Evolutionary conservation across 108 stramenopile species (phyloP), one percentile per base, ranked within the genome.

Genomic region (Cyclostephanos invisitatus): DNA sequence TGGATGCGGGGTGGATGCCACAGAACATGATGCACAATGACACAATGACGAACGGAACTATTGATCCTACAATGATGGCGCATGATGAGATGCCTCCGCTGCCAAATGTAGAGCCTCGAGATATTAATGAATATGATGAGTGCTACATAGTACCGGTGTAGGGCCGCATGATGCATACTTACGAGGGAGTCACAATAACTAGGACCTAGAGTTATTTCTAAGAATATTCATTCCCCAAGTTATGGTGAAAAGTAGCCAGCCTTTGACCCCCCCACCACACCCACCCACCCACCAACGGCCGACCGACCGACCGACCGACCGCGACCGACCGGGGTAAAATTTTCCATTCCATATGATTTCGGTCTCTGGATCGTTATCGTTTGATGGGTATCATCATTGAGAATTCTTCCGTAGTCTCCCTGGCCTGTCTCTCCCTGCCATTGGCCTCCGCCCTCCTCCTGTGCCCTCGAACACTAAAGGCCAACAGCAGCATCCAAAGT

Each of bases 401-500:
- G 22, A 79, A 51, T 15, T 79, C 78, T 55, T 72, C 71, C 5
- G 78, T 79, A 12, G 78, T 71, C 46, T 42, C 50, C 18, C 59
- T 49, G 44, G 72, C 67, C 61, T 79, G 71, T 21, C 36, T 46
- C 42, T 72, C 67, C 68, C 63, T 38, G 40, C 50, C 67, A 20
- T 50, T 27, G 0, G 66, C 71, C 29, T 62, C 36, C 25, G 40
- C 38, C 60, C 59, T 54, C 47, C 67, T 79, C 42, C 51, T 65
- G 2, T 38, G 22, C 9, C 55, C 71, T 7, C 71, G 66, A 24
- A 79, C 48, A 8, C 42, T 21, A 21, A 79, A 68, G 11, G 62
- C 57, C 12, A 72, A 14, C 35, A 72, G 20, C 1, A 79, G 15
- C 2, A 79, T 27, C 22, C 47, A 60, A 79, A 72, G 3, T 60